phyloP scores from a whole-genome alignment of 768 basidiomycete species.

The Daedaleopsis nitida region DNA sequence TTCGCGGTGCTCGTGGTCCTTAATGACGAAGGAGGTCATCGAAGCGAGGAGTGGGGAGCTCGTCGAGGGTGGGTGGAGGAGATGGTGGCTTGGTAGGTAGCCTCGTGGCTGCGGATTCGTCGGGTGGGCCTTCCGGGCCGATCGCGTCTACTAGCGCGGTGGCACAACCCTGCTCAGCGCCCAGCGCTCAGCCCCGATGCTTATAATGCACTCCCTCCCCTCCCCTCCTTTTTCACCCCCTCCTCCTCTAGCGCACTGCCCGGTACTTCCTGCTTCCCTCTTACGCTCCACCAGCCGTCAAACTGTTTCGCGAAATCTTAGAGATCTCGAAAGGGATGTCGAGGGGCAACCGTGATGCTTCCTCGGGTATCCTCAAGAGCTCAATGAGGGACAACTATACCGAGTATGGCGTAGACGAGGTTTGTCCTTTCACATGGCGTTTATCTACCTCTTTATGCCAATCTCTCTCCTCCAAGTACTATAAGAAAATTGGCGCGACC shows the following conservation, averaged over 20 bases:
- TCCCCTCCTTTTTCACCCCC: too few species aligned
- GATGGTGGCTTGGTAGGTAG: too few species aligned
- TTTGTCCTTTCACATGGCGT: constrained; percentile 30
- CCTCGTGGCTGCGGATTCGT: too few species aligned
- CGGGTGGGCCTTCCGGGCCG: too few species aligned
- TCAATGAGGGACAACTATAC: constrained; percentile 56
- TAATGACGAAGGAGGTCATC: constrained; percentile 79
- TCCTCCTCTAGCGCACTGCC: too few species aligned
- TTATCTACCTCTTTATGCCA: too few species aligned
- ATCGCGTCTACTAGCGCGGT: too few species aligned
- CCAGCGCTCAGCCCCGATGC: too few species aligned
- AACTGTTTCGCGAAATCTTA: constrained; percentile 18
- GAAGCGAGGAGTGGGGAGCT: constrained; percentile 16
- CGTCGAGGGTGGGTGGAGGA: too few species aligned
- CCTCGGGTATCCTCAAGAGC: constrained; percentile 30
- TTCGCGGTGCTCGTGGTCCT: constrained; percentile 53
- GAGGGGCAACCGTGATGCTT: constrained; percentile 26
- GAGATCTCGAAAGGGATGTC: constrained; percentile 27
- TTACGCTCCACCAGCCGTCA: neutral
- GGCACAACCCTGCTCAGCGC: too few species aligned
- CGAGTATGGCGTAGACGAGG: constrained; percentile 61
- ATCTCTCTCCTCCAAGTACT: constrained; percentile 41
- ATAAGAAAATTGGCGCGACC: constrained; percentile 61
- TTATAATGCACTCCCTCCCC: too few species aligned
- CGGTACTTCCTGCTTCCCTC: neutral